Percentiles rank a stretch among this genome's conserved stretches.
phyloP scores from a whole-genome alignment of 2,329 filamentous ascomycete genomes.

The Raffaelea ambrosiae region DNA sequence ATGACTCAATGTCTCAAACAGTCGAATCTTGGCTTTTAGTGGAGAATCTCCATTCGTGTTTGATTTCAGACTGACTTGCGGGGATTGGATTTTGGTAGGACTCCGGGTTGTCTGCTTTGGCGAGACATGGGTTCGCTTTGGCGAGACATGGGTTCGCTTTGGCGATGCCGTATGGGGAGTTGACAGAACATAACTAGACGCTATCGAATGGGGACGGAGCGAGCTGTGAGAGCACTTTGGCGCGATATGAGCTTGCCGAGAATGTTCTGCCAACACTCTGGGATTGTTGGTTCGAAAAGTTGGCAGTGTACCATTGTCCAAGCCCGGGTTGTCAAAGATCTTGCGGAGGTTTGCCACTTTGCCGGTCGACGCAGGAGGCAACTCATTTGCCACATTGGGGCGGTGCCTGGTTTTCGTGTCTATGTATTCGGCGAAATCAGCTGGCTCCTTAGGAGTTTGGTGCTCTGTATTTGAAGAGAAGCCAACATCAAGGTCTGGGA shows the following conservation, averaged over 20 bases:
- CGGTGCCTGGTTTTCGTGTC: too few relatives aligned
- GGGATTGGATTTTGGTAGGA: neutral
- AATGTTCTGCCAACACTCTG: constrained; percentile 5
- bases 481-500: too few relatives aligned
- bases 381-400: too few relatives aligned
- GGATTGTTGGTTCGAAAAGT: neutral
- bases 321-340: constrained; percentile 20
- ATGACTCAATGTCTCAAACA: constrained; percentile 16
- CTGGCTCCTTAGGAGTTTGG: too few relatives aligned
- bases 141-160: neutral
- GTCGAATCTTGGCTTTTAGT: constrained; percentile 16
- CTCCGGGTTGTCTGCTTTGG: neutral
- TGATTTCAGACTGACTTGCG: neutral
- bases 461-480: too few relatives aligned
- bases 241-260: constrained; percentile 2
- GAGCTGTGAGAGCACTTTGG: neutral
- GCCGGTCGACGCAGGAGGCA: too few relatives aligned
- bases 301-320: constrained; percentile 3
- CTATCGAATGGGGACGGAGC: constrained; percentile 6
- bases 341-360: constrained; percentile 22
- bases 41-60: constrained; percentile 10
- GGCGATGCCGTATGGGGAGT: neutral
- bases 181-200: neutral
- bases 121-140: neutral
- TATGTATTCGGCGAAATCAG: too few relatives aligned